These are phyloP conservation scores for Streptanthus diversifolius DNA, from an alignment of 345 rosid species.

Conservation along the genomic window DNA sequence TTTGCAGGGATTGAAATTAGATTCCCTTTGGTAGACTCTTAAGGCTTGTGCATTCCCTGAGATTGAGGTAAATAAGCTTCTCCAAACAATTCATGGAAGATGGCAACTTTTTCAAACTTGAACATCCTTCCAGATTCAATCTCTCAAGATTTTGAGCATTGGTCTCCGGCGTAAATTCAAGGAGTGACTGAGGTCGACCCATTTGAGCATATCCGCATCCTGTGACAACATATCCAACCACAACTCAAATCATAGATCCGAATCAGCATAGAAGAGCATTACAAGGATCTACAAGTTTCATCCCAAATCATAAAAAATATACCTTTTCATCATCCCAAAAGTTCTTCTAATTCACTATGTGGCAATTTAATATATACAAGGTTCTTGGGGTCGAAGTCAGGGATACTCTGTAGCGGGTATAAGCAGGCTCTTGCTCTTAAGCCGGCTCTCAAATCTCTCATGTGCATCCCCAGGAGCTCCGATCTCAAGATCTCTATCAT, in stretches of 20 bases:
- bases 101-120: conserved; percentile 25
- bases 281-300: too few species aligned
- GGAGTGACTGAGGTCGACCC: conserved; percentile 28
- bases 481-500: background rate
- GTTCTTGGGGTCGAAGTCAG: conserved; percentile 20
- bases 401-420: conserved; percentile 31
- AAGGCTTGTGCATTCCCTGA: conserved; percentile 32
- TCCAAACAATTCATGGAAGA: conserved; percentile 16
- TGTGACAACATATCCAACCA: background rate
- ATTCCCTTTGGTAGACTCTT: conserved; percentile 14
- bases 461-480: conserved; percentile 31
- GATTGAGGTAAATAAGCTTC: conserved; percentile 26
- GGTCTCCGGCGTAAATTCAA: conserved; percentile 4
- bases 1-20: conserved; percentile 2
- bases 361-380: conserved; percentile 31
- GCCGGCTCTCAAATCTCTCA: conserved; percentile 18
- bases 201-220: conserved; percentile 33
- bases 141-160: conserved; percentile 30
- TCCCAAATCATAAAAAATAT: too few species aligned
- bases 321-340: conserved; percentile 36
- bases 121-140: conserved; percentile 32
- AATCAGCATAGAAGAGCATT: background rate
- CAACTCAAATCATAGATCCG: background rate
- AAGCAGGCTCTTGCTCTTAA: conserved; percentile 29
- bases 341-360: conserved; percentile 25